These are phyloP conservation scores for Casaregolazyma suthepensis DNA, from an alignment of 1,139 yeast genomes.

Conservation along the genomic window DNA sequence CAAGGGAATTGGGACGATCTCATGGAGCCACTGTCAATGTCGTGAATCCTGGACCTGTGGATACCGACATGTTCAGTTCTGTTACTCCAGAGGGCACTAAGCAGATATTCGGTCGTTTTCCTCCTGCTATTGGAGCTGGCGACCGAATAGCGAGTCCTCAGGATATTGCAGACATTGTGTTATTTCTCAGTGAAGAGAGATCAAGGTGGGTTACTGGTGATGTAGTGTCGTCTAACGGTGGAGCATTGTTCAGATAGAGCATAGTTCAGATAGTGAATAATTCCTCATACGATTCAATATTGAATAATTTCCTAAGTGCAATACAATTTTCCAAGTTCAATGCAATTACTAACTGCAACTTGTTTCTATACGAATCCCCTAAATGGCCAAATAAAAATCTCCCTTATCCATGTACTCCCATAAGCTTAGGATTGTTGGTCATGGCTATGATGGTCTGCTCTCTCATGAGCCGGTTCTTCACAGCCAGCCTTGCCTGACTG, in stretches of 20 bases:
- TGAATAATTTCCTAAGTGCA: neutral
- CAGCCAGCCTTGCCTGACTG: slow-evolving; percentile 29
- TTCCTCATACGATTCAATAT: too few species aligned
- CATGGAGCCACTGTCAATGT: slow-evolving; percentile 19
- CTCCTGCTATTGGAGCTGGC: slow-evolving; percentile 24
- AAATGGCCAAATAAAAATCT: neutral
- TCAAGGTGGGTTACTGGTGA: slow-evolving; percentile 26
- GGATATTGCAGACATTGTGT: slow-evolving; percentile 27
- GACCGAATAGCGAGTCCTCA: slow-evolving; percentile 26
- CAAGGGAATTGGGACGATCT: slow-evolving; percentile 17
- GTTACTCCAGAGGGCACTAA: slow-evolving; percentile 11
- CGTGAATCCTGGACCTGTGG: slow-evolving; percentile 22
- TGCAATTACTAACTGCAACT: too few species aligned
- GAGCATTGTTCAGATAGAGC: slow-evolving; percentile 13
- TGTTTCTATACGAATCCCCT: neutral
- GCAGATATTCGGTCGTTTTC: slow-evolving; percentile 16
- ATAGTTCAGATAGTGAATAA: too few species aligned
- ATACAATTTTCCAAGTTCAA: too few species aligned
- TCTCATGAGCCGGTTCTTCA: slow-evolving; percentile 24
- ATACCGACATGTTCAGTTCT: slow-evolving; percentile 17
- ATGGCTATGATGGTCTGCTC: slow-evolving; percentile 15
- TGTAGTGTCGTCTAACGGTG: slow-evolving; percentile 24
- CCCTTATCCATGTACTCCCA: neutral
- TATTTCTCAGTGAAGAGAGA: slow-evolving; percentile 24
- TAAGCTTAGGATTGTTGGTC: slow-evolving; percentile 5